Base-by-base conservation (phyloP, 169 alveolate genomes). In the Cryptosporidium canis region DNA sequence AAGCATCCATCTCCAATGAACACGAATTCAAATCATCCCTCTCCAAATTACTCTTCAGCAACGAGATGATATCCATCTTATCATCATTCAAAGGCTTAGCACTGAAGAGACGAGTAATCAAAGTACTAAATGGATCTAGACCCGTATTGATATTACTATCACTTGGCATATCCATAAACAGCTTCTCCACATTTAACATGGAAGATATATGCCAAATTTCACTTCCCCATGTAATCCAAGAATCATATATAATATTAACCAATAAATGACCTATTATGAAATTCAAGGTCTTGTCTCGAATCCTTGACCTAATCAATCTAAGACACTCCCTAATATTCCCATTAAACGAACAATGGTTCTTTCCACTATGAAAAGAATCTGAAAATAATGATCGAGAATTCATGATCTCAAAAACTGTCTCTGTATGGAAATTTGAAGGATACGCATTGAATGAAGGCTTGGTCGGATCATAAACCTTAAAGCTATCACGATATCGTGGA, bases 191-290 rank as follows among this genome's bases (percentile, higher is more conserved):
- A 33, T 70, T 35, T 6, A 51, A 48, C 11, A 33, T 3, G 7
- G 66, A 70, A 21, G 21, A 12, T 3, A 70, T 48, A 70, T 70
- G 53, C 84, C 84, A 70, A 44, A 53, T 70, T 18, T 53, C 67
- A 37, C 68, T 70, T 33, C 67, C 84, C 84, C 84, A 70, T 6
- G 68, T 37, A 51, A 70, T 70, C 84, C 84, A 70, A 37, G 61
- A 21, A 18, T 51, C 67, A 37, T 70, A 70, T 8, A 70, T 70
- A 3, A 33, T n/a, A 70, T 70, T 70, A 33, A 70, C 39, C 14
- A 51, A 70, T 12, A 33, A 51, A 29, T 70, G 55, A 31, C 84
- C 84, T 2, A 70, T 8, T 12, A 48, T 33, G 53, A 31, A 48
- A 31, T 33, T 51, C 3, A 70, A 4, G 0, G 66, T 8, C n/a